phyloP scores from a whole-genome alignment of 129 eudicot genomes.

The Escallonia rubra region DNA sequence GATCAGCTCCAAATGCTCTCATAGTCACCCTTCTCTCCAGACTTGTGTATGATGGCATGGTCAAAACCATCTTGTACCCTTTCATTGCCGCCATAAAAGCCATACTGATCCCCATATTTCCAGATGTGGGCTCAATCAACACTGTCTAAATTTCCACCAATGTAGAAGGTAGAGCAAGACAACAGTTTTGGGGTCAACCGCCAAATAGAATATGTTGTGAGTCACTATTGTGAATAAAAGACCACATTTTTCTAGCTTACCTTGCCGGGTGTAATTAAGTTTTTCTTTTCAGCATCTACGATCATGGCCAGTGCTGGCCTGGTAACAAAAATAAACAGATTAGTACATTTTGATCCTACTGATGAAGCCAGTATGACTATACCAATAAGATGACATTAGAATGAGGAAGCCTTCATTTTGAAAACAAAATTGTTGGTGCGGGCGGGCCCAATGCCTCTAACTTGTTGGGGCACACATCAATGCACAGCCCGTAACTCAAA shows the following conservation, averaged over 20 bases:
- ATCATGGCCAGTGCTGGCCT: slow-evolving; percentile 92
- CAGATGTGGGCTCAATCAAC: slow-evolving; percentile 94
- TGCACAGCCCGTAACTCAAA: too few species aligned
- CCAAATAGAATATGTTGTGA: background rate
- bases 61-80: slow-evolving; percentile 96
- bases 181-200: background rate
- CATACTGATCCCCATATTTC: slow-evolving; percentile 99
- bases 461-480: too few species aligned
- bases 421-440: too few species aligned
- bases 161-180: background rate
- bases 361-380: background rate
- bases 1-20: slow-evolving; percentile 93
- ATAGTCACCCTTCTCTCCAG: slow-evolving; percentile 93
- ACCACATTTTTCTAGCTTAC: slow-evolving; percentile 19
- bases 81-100: slow-evolving; percentile 98
- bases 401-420: too few species aligned
- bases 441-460: too few species aligned
- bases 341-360: background rate
- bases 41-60: slow-evolving; percentile 99
- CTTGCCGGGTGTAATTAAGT: slow-evolving; percentile 77
- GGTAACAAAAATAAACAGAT: background rate
- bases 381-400: too few species aligned
- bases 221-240: background rate
- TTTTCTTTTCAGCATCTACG: slow-evolving; percentile 75
- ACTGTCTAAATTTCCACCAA: slow-evolving; percentile 47